Evolutionary conservation across 352 stramenopile species (phyloP), one percentile per base, ranked within the genome.

Genomic region (Plasmopara viticola): DNA sequence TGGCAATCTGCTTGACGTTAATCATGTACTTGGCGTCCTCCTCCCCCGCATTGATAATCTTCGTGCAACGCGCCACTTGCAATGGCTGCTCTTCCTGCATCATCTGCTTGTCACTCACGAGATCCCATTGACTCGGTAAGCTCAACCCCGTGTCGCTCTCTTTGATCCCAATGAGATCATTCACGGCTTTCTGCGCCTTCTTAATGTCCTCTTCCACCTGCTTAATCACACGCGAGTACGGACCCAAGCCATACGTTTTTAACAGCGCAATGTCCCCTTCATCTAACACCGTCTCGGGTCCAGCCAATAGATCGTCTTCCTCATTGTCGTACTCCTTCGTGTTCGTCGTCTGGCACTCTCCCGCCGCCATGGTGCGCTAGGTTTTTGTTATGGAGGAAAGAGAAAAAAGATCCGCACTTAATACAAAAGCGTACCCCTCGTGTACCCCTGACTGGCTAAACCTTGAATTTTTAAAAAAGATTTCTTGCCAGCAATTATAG

Each of bases 1-100:
- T 99, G 57, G 97, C 97, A 78, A 99, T 99, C 75, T 99, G 97
- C 69, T 98, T 98, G 58, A 99, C 94, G 71, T 99, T 99, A 64
- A 99, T 99, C 46, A 99, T 97, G 80, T 99, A 99, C 75, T 99
- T 99, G 67, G 95, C 94, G 56, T 97, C 88, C 44, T 98, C 90
- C 51, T 94, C 87, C 37, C 81, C 89, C 15, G 87, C 84, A 58
- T 97, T 95, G 56, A 98, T 97, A 63, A 95, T 96, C 60, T 97
- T 95, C 33, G 88, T 96, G 72, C 97, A 99, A 39, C 96, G 82
- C 18, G 97, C 97, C 20, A 99, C 96, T 60, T 97, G 90, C 33
- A 98, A 72, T 33, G 92, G 90, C 68, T 98, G 95, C 67, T 99
- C 97, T 67, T 99, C 96, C 51, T 98, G 92, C 95, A 99, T 98